phyloP scores from a whole-genome alignment of 495 filamentous ascomycete species.

The Aspergillus heteromorphus region DNA sequence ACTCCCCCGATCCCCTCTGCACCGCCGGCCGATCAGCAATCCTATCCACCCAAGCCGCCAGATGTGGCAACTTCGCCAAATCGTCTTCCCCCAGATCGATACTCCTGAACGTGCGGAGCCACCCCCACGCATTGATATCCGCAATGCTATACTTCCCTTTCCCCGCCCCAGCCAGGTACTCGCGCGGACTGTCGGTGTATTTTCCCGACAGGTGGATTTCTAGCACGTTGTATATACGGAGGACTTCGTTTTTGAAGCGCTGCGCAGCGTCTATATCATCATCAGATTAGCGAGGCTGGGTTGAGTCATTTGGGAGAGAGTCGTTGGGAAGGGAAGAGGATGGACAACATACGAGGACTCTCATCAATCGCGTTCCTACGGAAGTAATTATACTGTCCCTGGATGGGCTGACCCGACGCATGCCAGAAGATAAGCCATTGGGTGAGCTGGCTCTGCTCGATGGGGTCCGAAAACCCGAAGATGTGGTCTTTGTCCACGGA shows the following conservation, averaged over 20 bases:
- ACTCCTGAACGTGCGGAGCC: neutral
- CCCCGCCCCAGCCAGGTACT: neutral
- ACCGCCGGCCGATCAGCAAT: neutral
- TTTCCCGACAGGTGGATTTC: neutral
- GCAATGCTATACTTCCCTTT: slow-evolving; percentile 1
- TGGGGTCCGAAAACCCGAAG: slow-evolving; percentile 26
- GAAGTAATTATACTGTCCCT: slow-evolving; percentile 29
- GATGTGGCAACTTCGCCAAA: neutral
- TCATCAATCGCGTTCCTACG: neutral
- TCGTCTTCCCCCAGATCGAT: neutral
- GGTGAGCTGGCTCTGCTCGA: slow-evolving; percentile 22
- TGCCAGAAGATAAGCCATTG: slow-evolving; percentile 35
- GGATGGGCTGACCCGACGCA: slow-evolving; percentile 26
- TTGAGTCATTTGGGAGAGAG: too few relatives aligned
- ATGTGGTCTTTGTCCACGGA: slow-evolving; percentile 12
- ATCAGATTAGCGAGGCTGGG: neutral
- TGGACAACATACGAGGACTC: neutral
- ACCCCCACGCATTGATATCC: slow-evolving; percentile 3
- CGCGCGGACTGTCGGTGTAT: neutral
- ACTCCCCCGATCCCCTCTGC: neutral
- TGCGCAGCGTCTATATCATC: neutral
- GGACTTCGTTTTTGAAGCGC: neutral
- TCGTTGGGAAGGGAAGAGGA: neutral
- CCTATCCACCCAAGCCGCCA: neutral
- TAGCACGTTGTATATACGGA: neutral